phyloP scores from a whole-genome alignment of 495 filamentous ascomycete species.

The Aspergillus mulundensis region DNA sequence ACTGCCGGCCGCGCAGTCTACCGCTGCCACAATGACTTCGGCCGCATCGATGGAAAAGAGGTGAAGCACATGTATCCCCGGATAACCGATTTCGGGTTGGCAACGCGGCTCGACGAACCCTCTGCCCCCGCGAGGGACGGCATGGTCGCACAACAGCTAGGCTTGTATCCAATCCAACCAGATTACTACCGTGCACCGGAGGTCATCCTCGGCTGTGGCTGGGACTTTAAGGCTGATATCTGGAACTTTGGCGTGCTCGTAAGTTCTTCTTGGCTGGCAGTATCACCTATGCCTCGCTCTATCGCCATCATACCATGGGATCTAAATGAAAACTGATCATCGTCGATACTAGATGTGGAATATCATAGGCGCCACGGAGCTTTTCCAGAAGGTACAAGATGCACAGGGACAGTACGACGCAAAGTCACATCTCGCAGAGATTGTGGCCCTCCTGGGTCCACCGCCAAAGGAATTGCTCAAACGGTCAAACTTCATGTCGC shows the following conservation, averaged over 20 bases:
- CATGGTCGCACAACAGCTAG: slow-evolving; percentile 6
- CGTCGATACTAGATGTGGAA: slow-evolving; percentile 29
- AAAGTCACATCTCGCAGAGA: slow-evolving; percentile 36
- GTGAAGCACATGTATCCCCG: slow-evolving; percentile 37
- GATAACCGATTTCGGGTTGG: slow-evolving; percentile 79
- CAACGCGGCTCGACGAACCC: slow-evolving; percentile 47
- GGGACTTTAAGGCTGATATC: slow-evolving; percentile 33
- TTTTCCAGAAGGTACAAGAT: slow-evolving; percentile 32
- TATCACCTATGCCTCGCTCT: too few species aligned
- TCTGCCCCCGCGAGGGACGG: not conserved
- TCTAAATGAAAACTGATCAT: not conserved
- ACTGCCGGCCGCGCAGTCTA: slow-evolving; percentile 8
- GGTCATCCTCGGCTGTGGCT: slow-evolving; percentile 31
- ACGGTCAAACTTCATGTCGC: slow-evolving; percentile 22
- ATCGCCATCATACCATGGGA: too few species aligned
- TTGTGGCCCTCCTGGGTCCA: slow-evolving; percentile 38
- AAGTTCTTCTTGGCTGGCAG: slow-evolving; percentile 8
- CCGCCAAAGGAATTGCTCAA: slow-evolving; percentile 32
- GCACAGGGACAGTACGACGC: slow-evolving; percentile 18
- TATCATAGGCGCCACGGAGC: slow-evolving; percentile 32
- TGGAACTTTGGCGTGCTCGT: slow-evolving; percentile 41
- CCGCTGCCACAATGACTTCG: slow-evolving; percentile 23
- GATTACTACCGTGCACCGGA: slow-evolving; percentile 37
- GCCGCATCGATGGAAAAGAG: slow-evolving; percentile 15
- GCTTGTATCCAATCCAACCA: slow-evolving; percentile 31